Conservation (phyloP, 768 basidiomycete species). For the Gelatoporia subvermispora region DNA sequence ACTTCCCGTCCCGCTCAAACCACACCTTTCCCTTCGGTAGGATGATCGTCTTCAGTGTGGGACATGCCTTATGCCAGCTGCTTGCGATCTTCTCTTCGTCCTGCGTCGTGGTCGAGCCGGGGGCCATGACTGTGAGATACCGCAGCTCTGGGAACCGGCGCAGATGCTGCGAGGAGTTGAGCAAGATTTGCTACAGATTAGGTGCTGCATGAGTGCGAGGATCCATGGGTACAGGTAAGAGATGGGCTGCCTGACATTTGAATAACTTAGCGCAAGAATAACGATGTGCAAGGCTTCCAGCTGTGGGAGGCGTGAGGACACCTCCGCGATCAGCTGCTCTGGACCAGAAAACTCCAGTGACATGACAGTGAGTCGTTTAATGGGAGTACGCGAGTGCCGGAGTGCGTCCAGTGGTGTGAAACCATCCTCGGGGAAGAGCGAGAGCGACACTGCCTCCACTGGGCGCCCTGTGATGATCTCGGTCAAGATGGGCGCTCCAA, state of each 20-base stretch:
- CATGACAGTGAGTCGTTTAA: slow-evolving; percentile 53
- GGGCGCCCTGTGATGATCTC: slow-evolving; percentile 44
- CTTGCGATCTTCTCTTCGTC: slow-evolving; percentile 50
- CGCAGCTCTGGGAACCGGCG: slow-evolving; percentile 34
- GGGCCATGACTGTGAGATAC: slow-evolving; percentile 61
- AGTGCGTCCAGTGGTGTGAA: slow-evolving; percentile 42
- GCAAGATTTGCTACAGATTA: slow-evolving; percentile 34
- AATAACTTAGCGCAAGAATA: slow-evolving; percentile 45
- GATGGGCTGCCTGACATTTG: slow-evolving; percentile 32
- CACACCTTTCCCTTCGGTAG: slow-evolving; percentile 59
- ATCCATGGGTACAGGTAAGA: slow-evolving; percentile 2
- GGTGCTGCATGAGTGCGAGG: not conserved
- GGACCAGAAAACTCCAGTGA: slow-evolving; percentile 48
- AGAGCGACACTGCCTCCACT: slow-evolving; percentile 45
- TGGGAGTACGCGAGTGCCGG: slow-evolving; percentile 29
- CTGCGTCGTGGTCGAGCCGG: slow-evolving; percentile 21
- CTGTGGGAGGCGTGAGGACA: slow-evolving; percentile 41
- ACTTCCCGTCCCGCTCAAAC: slow-evolving; percentile 34
- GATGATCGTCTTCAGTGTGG: slow-evolving; percentile 59
- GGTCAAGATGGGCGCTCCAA: slow-evolving; percentile 40
- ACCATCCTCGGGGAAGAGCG: slow-evolving; percentile 41
- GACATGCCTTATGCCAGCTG: slow-evolving; percentile 53
- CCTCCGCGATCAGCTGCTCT: slow-evolving; percentile 39
- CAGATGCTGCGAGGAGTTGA: slow-evolving; percentile 36
- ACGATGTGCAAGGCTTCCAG: slow-evolving; percentile 62